A percentile compares a stretch with the other conserved stretches of the same genome.
These are phyloP conservation scores for Leucogyrophana mollusca DNA, from an alignment of 768 basidiomycete genomes.

Conservation along the genomic window DNA sequence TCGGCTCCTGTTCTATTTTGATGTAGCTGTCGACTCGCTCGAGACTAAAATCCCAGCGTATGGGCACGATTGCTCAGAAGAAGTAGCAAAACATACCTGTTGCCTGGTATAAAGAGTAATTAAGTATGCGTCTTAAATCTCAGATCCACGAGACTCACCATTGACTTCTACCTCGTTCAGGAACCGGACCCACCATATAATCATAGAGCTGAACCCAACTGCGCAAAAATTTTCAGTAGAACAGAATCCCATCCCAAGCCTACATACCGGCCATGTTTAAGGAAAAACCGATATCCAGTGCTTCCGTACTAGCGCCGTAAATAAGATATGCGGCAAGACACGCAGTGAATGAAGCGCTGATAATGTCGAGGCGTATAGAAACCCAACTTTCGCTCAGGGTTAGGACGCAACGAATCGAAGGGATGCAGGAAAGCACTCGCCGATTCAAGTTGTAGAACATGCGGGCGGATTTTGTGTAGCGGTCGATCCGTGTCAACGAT, in stretches of 20 bases:
- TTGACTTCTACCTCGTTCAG: slow-evolving; percentile 44
- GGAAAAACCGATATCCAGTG: slow-evolving; percentile 39
- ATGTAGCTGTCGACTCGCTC: slow-evolving; percentile 56
- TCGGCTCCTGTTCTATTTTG: slow-evolving; percentile 53
- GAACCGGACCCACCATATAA: slow-evolving; percentile 49
- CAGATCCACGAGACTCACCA: slow-evolving; percentile 25
- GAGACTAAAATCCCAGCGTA: slow-evolving; percentile 24
- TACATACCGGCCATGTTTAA: slow-evolving; percentile 41
- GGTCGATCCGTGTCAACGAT: slow-evolving; percentile 45
- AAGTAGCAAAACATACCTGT: too few relatives aligned
- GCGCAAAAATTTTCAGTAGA: neutral
- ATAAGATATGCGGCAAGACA: slow-evolving; percentile 51
- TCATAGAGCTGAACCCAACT: slow-evolving; percentile 55
- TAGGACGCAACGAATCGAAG: neutral
- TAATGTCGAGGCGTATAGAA: slow-evolving; percentile 50
- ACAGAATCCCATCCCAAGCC: too few relatives aligned
- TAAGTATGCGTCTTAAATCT: too few relatives aligned
- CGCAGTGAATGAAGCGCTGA: slow-evolving; percentile 52
- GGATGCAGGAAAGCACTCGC: slow-evolving; percentile 24
- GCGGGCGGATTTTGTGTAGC: slow-evolving; percentile 39
- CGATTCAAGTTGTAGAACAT: slow-evolving; percentile 50
- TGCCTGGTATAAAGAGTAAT: too few relatives aligned
- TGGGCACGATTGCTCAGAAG: too few relatives aligned
- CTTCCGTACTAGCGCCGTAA: slow-evolving; percentile 40
- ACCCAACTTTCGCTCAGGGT: slow-evolving; percentile 38